Base-by-base conservation (phyloP, 495 filamentous ascomycete species). In the Evansstolkia leycettana region DNA sequence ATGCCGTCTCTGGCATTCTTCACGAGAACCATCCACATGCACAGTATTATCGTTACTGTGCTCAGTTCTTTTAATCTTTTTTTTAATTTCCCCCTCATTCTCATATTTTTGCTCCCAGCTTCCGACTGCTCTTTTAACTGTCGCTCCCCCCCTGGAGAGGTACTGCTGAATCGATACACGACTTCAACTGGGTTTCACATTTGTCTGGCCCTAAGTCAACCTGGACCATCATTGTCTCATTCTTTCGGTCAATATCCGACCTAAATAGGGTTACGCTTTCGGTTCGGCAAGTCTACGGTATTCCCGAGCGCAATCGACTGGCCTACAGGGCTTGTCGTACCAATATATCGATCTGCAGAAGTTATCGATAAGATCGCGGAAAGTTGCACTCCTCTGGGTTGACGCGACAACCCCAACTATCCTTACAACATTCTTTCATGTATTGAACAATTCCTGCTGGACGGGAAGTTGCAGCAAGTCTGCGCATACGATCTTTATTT, bases 321-420 rank as follows among this genome's bases (percentile, higher is more conserved):
- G 20, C 4, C 20, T 9, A 23, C 20, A 23, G 20, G n/a, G 20
- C 20, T 9, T 23, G 9, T 23, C 9, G 20, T 5, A 9, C 20
- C 5, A n/a, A n/a, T n/a, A 29, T 5, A 29, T 29, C 28, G 10
- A 12, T n/a, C 28, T 29, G 28, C 10, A 5, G 28, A 29, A 29
- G 11, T 15, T 29, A 29, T 29, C 28, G 28, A 29, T 29, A 29
- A 29, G 28, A 29, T 29, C 28, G 14, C 28, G 11, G 12, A 29
- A 15, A 29, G 28, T 29, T 29, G 28, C 28, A 29, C 28, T n/a
- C 11, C 14, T 29, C 28, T 38, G 48, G 44, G 60, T 66, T 66
- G 58, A 66, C 62, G 58, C 55, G 60, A 66, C 62, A 63, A 66
- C 60, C 46, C 46, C 43, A 43, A 47, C 56, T 36, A 41, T 34